Conservation (phyloP, 2,329 filamentous ascomycete genomes). For the Stachybotrys chlorohalonatus region DNA sequence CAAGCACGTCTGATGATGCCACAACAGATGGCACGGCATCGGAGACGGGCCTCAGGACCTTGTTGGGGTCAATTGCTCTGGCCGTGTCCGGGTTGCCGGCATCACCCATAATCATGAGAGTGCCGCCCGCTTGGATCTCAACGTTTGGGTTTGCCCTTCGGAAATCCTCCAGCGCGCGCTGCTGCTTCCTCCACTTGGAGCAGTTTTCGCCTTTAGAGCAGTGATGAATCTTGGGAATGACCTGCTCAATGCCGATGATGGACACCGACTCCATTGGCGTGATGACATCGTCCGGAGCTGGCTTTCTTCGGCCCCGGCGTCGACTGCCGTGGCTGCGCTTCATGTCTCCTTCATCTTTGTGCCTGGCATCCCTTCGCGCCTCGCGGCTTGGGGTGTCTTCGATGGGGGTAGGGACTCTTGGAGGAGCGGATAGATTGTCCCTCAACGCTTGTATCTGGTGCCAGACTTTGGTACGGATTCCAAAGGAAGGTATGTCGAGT, state of each 20-base stretch:
- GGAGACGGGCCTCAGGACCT: slow-evolving; percentile 57
- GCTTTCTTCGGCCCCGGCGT: slow-evolving; percentile 27
- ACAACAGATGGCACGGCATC: slow-evolving; percentile 74
- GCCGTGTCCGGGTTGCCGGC: slow-evolving; percentile 67
- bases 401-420: slow-evolving; percentile 49
- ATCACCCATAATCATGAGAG: slow-evolving; percentile 69
- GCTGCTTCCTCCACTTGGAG: slow-evolving; percentile 71
- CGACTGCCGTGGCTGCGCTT: slow-evolving; percentile 31
- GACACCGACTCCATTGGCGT: slow-evolving; percentile 77
- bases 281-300: slow-evolving; percentile 53
- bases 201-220: slow-evolving; percentile 85
- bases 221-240: slow-evolving; percentile 73
- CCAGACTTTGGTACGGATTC: slow-evolving; percentile 72
- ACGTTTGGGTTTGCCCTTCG: slow-evolving; percentile 65
- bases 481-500: slow-evolving; percentile 72
- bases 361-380: slow-evolving; percentile 32
- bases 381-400: slow-evolving; percentile 48
- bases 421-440: slow-evolving; percentile 41
- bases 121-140: slow-evolving; percentile 45
- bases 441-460: slow-evolving; percentile 66
- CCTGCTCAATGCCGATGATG: slow-evolving; percentile 85
- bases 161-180: slow-evolving; percentile 66
- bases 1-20: slow-evolving; percentile 84
- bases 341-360: slow-evolving; percentile 21
- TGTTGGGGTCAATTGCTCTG: slow-evolving; percentile 43